Base-by-base conservation (phyloP, 805 yeast genomes). In the Candida awuae region DNA sequence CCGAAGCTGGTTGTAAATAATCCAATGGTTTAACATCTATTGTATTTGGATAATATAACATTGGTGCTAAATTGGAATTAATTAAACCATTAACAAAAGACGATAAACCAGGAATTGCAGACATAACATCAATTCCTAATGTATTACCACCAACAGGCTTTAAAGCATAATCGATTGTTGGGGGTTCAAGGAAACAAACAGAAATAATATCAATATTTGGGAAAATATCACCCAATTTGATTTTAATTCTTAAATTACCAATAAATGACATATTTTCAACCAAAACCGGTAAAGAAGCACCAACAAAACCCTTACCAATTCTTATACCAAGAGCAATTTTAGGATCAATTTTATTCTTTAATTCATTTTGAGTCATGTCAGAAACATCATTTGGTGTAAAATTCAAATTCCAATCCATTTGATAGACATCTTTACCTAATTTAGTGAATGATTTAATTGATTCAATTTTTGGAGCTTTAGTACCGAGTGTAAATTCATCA, bases 71-170 rank as follows among this genome's bases (percentile, higher is more conserved):
- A 48, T 65, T 80, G 35, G 83, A 63, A 58, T 84, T 81, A 53
- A 84, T 75, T 56, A 80, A 67, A 17, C 71, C 68, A 46, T 79
- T 82, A 38, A 84, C 87, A 53, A 83, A 77, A 3, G 77, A 66
- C 18, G 84, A 71, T 54, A 84, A 72, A 45, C 92, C 92, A 4
- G 94, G 94, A 47, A 84, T 71, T 50, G 83, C 69, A 3, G 88
- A 77, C 94, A 84, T 84, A 49, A 84, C 73, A 62, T 84, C 94
- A 32, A 84, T 54, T 45, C 94, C 94, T 44, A 84, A 70, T n/a
- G 88, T 79, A 56, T 84, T 90, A 63, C 94, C 92, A 57, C 92
- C 92, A 38, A 84, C 81, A 8, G 94, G 94, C 56, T 84, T 84
- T 66, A 84, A 71, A 16, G 77, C 80, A 56, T 82, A 84, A 54